These are phyloP conservation scores for Erigeron philadelphicus DNA, from an alignment of 140 eudicot species.

Conservation along the genomic window DNA sequence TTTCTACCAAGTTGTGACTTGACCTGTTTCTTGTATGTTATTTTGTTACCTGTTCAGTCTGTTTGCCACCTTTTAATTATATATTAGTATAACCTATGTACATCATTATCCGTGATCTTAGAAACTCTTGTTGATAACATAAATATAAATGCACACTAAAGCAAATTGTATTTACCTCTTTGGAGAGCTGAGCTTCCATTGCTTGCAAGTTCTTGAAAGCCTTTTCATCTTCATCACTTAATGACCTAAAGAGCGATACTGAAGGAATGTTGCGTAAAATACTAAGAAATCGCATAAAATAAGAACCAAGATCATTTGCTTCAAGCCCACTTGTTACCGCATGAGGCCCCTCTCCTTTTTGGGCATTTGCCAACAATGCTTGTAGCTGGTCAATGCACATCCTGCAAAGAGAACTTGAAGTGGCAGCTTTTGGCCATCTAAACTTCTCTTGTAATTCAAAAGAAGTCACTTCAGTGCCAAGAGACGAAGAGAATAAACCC, in stretches of 20 bases:
- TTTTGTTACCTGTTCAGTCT: too few species aligned
- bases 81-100: too few species aligned
- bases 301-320: constrained; percentile 83
- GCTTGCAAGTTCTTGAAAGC: constrained; percentile 70
- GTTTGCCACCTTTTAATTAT: too few species aligned
- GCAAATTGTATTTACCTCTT: constrained; percentile 44
- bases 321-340: constrained; percentile 61
- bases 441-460: constrained; percentile 81
- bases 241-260: constrained; percentile 65
- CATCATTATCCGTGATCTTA: too few species aligned
- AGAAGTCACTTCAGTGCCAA: constrained; percentile 96
- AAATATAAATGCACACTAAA: neutral
- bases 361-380: constrained; percentile 62
- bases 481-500: constrained; percentile 84
- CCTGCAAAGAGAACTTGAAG: constrained; percentile 65
- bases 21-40: too few species aligned
- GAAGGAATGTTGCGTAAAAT: constrained; percentile 74
- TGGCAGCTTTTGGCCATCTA: constrained; percentile 86
- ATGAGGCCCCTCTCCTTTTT: constrained; percentile 63
- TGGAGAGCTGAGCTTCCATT: constrained; percentile 62
- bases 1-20: too few species aligned
- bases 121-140: too few species aligned
- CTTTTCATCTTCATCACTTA: constrained; percentile 66
- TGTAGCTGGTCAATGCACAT: constrained; percentile 91
- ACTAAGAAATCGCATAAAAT: constrained; percentile 70